A percentile compares a stretch with the other conserved stretches of the same genome.
Evolutionary conservation across 441 rosid genomes (phyloP).

Genomic region (Manihot esculenta): DNA sequence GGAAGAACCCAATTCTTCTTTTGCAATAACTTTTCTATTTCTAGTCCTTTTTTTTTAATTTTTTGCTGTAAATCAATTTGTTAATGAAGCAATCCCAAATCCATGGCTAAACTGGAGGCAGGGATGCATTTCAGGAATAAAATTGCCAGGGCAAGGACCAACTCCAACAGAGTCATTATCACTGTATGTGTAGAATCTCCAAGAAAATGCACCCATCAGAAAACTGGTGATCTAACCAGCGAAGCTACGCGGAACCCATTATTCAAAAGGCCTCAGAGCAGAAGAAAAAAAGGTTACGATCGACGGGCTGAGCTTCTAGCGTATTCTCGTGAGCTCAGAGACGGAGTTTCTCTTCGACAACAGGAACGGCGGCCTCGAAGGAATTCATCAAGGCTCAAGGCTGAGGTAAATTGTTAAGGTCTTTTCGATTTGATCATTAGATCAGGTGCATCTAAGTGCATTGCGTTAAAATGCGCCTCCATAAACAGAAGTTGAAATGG

Average conservation of each 20-base stretch:
- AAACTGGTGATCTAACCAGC: background rate
- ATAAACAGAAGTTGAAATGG: conserved; percentile 42
- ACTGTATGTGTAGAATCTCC: conserved; percentile 47
- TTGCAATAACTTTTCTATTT: too few species aligned
- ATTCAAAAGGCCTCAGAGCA: conserved; percentile 2
- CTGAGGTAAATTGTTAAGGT: too few species aligned
- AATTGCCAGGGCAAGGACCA: conserved; percentile 28
- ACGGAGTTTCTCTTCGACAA: background rate
- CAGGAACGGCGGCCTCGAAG: too few species aligned
- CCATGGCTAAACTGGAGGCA: too few species aligned
- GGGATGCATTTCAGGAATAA: conserved; percentile 7
- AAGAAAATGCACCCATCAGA: conserved; percentile 18
- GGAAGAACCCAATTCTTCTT: too few species aligned
- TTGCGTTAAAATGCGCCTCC: background rate
- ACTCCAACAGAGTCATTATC: conserved; percentile 47
- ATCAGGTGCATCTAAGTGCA: too few species aligned
- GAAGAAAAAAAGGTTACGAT: conserved; percentile 31
- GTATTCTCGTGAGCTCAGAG: conserved; percentile 44
- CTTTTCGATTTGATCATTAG: too few species aligned
- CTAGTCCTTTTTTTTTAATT: too few species aligned
- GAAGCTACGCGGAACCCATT: conserved; percentile 10
- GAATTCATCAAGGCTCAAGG: too few species aligned
- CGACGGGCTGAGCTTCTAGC: conserved; percentile 61
- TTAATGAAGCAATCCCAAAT: too few species aligned
- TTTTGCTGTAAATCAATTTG: too few species aligned